phyloP scores from a whole-genome alignment of 768 basidiomycete species.

The Megacollybia marginata region DNA sequence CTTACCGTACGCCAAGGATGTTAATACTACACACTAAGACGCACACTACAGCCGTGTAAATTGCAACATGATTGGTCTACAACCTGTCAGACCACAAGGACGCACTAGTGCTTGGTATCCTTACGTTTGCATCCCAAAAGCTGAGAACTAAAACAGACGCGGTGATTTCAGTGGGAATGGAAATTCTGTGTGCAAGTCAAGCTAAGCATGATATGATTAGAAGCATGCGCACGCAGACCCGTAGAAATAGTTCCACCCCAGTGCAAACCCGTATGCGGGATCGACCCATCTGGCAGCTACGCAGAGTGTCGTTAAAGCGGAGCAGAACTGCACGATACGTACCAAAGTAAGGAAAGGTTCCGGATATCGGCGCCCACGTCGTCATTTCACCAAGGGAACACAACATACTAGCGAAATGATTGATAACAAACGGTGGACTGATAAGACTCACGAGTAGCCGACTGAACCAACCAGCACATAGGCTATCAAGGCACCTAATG shows the following conservation, averaged over 20 bases:
- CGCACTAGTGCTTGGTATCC: constrained; percentile 7
- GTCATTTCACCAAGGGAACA: constrained; percentile 75
- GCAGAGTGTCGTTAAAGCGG: neutral
- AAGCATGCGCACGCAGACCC: constrained; percentile 27
- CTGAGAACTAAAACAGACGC: constrained; percentile 63
- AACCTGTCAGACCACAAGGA: neutral
- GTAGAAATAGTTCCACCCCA: constrained; percentile 41
- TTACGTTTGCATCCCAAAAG: constrained; percentile 64
- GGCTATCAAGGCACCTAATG: constrained; percentile 58
- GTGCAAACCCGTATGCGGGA: constrained; percentile 50
- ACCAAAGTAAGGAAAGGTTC: constrained; percentile 72
- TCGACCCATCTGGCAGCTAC: constrained; percentile 51
- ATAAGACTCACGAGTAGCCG: constrained; percentile 46
- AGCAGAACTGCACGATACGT: constrained; percentile 1
- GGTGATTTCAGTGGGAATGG: constrained; percentile 67
- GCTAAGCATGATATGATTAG: neutral
- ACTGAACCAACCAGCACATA: constrained; percentile 60
- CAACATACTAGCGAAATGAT: constrained; percentile 33
- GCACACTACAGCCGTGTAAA: constrained; percentile 52
- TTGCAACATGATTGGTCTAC: constrained; percentile 41
- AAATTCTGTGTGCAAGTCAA: constrained; percentile 29
- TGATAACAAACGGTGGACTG: neutral
- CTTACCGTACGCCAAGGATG: constrained; percentile 61
- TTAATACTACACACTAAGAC: constrained; percentile 56
- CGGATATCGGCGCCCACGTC: constrained; percentile 71